Base-by-base conservation (phyloP, 169 alveolate genomes). In the Plasmodium gonderi region DNA sequence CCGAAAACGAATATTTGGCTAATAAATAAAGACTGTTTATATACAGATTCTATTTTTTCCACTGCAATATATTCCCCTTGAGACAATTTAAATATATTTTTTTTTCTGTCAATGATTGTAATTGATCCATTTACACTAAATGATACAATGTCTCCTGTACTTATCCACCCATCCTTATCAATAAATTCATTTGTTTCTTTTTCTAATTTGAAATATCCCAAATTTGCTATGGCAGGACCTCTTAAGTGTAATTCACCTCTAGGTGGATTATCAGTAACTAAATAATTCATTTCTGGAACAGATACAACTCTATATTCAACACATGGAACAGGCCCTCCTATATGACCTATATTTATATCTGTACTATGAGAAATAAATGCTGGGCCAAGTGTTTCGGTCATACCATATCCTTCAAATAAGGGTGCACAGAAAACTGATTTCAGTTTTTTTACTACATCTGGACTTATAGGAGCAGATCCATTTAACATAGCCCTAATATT, bases 31-130 rank as follows among this genome's bases (percentile, higher is more conserved):
- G 95, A 91, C 29, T 90, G 90, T 69, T 44, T 80, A 72, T 95
- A 95, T 49, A 94, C 76, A 29, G 97, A 92, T 85, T 97, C 98
- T 36, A 98, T 95, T 91, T 97, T 97, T 87, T 98, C 99, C 7
- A 99, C 99, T 42, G 99, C 98, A 17, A 98, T 98, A 93, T 98
- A 98, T 92, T 98, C 99, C 0, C 99, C 99, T 94, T 98, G 99
- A 0, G 98, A 91, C 80, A 98, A 97, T 91, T 98, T 98, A 94
- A 98, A 98, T n/a, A 98, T 97, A 95, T 98, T 98, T 92, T 98
- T 98, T 77, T 97, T 97, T 54, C 99, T 96, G 94, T 98, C 99
- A 65, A 98, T 97, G 68, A 98, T 94, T 80, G 96, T 95, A 5
- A 98, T 68, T 5, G 98, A 97, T 5, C 98, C 98, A 82, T 95